Conservation (phyloP, 1,139 yeast genomes). For the Pichia inconspicua region DNA sequence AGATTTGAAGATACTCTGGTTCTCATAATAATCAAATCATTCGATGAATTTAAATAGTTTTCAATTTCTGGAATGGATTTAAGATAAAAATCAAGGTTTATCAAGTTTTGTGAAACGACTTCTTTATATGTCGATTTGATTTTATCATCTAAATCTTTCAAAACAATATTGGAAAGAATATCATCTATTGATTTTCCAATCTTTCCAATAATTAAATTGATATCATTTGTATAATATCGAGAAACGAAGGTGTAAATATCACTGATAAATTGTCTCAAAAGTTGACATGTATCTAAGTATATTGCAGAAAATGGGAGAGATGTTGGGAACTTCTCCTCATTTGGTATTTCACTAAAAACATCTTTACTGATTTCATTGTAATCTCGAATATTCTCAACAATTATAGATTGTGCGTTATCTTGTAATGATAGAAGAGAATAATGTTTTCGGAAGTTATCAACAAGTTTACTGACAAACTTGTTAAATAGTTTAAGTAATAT, state of each 20-base stretch:
- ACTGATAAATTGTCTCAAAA: conserved; percentile 57
- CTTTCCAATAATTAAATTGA: conserved; percentile 39
- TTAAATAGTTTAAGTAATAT: conserved; percentile 53
- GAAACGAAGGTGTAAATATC: conserved; percentile 57
- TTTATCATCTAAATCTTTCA: conserved; percentile 57
- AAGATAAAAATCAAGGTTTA: conserved; percentile 80
- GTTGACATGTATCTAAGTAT: conserved; percentile 78
- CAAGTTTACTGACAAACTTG: conserved; percentile 50
- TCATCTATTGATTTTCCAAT: conserved; percentile 60
- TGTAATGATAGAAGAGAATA: conserved; percentile 59
- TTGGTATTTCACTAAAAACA: conserved; percentile 61
- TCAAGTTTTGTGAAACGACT: conserved; percentile 79
- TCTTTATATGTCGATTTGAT: conserved; percentile 74
- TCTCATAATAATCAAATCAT: conserved; percentile 24
- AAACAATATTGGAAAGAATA: conserved; percentile 62
- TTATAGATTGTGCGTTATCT: conserved; percentile 86
- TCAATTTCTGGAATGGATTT: conserved; percentile 52
- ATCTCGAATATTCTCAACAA: conserved; percentile 49
- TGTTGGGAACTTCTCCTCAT: conserved; percentile 52
- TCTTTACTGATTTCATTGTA: conserved; percentile 53
- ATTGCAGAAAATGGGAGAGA: conserved; percentile 82
- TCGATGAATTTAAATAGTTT: conserved; percentile 25
- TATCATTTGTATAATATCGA: conserved; percentile 51
- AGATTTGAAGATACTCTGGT: conserved; percentile 19
- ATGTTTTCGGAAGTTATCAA: conserved; percentile 50